Evolutionary conservation across 2,329 filamentous ascomycete genomes (phyloP), one percentile per base, ranked within the genome.

Genomic region (Colletotrichum aenigma): DNA sequence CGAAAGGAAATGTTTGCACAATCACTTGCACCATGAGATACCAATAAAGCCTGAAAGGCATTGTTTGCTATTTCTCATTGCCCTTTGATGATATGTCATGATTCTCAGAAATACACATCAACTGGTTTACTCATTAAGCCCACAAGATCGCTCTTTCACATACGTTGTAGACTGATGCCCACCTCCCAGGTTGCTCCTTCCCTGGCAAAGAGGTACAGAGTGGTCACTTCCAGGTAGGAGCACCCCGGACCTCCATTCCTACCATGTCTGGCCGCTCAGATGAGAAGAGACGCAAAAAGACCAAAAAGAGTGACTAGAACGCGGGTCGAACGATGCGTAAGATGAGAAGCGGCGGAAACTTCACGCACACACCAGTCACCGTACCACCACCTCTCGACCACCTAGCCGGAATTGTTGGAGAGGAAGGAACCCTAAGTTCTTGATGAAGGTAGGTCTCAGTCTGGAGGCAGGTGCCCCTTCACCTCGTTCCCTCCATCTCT

Each of bases 221-320:
- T 0, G 18, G 0, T 48, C 38, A 12, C 38, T 0, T 12, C 9
- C 38, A 48, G 3, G 43, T 4, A 52, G 43, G 10, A 52, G 43
- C 43, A 21, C 18, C 43, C 10, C n/a, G 1, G 18, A 1, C 43
- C 43, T 52, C 1, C 43, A 4, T 13, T 52, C n/a, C 6, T 52
- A 0, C 43, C 10, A 1, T 52, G 0, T 52, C 0, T 12, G 43
- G 10, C 1, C 43, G n/a, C 43, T 52, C 3, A 52, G n/a, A 4
- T 21, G 12, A 12, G 10, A 52, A 52, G n/a, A 52, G 6, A 52
- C 10, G n/a, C 18, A 52, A 52, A 21, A 52, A 21, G 43, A 13
- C 43, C 0, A 52, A 52, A 52, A 13, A 52, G 10, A 52, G 43
- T 21, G n/a, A n/a, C n/a, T 52, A 21, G 12, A 52, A n/a, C n/a